Evolutionary conservation across 2,329 filamentous ascomycete species (phyloP), one percentile per base, ranked within the genome.

Genomic region (Alternaria sp.): DNA sequence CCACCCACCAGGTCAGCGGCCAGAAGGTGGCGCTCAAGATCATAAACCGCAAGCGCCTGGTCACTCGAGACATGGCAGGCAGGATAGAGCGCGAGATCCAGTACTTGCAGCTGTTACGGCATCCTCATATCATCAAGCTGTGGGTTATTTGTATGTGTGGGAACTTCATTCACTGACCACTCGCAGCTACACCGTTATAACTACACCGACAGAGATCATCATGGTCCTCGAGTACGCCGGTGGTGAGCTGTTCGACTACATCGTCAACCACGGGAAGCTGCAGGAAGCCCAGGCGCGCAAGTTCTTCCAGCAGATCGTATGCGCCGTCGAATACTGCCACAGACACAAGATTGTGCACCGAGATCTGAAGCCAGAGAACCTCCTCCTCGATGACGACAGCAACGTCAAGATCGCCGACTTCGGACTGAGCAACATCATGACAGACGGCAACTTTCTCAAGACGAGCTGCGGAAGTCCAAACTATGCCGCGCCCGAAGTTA

Each of bases 401-500:
- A 97, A 99, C 75, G 95, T 99, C 82, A 99, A 99, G 84, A 99
- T 99, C 83, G 96, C 96, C 74, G 96, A 99, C 82, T 99, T 99
- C 72, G 96, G 96, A 61, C 86, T 99, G 61, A 98, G 95, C 84
- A 99, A 99, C 79, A 99, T 99, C 82, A 99, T 99, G 96, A 98
- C 96, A 0, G 96, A 99, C 78, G 96, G 96, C 25, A 99, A 99
- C 79, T 99, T 99, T 78, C 88, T 99, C 75, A 98, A 97, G 84
- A 99, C 96, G 1, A 98, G 94, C 79, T 99, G 96, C 75, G 96
- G 96, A 57, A 98, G 95, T 77, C 96, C 96, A 45, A 99, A 99
- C 81, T 99, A 99, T 80, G 96, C 96, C 12, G 96, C 96, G 1
- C 96, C 96, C 7, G 96, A 99, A 80, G 96, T 99, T 64, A 98